Evolutionary conservation across 306 rosid genomes (phyloP).

Genomic region (Rosa chinensis): DNA sequence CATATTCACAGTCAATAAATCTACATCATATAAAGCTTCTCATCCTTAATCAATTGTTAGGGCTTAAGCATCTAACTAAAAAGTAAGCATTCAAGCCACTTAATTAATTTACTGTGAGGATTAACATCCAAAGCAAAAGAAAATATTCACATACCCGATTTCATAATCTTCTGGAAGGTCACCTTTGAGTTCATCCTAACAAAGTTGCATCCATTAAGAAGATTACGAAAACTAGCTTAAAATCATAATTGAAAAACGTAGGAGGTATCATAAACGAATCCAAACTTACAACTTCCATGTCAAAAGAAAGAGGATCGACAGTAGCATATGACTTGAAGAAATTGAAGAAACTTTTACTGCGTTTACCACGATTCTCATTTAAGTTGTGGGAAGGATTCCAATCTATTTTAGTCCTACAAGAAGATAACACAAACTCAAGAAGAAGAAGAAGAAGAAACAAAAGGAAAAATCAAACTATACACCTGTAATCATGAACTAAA

Average conservation of each 20-base stretch:
- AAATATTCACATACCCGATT: neutral
- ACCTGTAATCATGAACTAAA: too few relatives aligned
- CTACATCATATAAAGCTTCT: neutral
- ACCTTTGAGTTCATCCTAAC: neutral
- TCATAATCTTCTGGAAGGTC: neutral
- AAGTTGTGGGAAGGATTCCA: neutral
- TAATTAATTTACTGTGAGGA: too few relatives aligned
- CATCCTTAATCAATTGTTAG: neutral
- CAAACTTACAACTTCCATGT: neutral
- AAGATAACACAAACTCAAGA: neutral
- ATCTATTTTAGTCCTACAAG: neutral
- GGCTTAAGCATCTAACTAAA: neutral
- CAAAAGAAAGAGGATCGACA: neutral
- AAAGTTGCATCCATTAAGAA: neutral
- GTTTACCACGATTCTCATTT: neutral
- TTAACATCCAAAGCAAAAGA: too few relatives aligned
- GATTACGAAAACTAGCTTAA: neutral
- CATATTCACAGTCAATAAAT: neutral
- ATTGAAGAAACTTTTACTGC: neutral
- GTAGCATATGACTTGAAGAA: neutral
- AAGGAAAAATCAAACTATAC: neutral
- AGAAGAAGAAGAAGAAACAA: too few relatives aligned
- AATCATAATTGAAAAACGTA: neutral
- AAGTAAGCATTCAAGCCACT: too few relatives aligned
- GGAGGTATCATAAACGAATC: neutral